Evolutionary conservation across 108 stramenopile genomes (phyloP).

Genomic region (Mayamaea pseudoterrestris): DNA sequence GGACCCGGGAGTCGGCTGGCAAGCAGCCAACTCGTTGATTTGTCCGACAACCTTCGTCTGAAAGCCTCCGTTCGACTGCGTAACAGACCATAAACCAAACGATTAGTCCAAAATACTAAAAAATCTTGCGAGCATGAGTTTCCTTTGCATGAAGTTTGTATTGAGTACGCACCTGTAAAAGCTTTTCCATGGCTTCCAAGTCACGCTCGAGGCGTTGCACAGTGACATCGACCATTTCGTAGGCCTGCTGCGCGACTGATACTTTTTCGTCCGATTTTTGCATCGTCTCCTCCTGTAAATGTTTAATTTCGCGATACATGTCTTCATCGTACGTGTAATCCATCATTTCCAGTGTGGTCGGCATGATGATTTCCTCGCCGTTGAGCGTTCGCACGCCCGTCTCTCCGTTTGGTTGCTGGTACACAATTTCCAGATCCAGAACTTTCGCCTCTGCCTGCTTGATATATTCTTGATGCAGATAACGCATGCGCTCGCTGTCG

Average conservation of each 20-base stretch:
- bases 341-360: conserved; percentile 41
- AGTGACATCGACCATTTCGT: conserved; percentile 40
- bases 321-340: conserved; percentile 21
- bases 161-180: conserved; percentile 23
- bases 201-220: conserved; percentile 52
- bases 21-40: conserved; percentile 65
- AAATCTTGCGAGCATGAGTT: too few species aligned
- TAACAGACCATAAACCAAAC: too few species aligned
- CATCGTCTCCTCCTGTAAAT: conserved; percentile 20
- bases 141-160: too few species aligned
- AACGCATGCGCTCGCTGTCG: background rate
- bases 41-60: conserved; percentile 17
- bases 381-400: conserved; percentile 21
- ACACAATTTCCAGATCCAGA: conserved; percentile 20
- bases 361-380: conserved; percentile 20
- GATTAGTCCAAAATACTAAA: background rate
- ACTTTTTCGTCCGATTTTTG: conserved; percentile 62
- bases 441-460: conserved; percentile 22
- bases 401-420: conserved; percentile 4
- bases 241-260: conserved; percentile 46
- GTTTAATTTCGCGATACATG: conserved; percentile 19
- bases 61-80: conserved; percentile 26
- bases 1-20: conserved; percentile 41
- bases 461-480: conserved; percentile 20
- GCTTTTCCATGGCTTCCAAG: conserved; percentile 39